Base-by-base conservation (phyloP, 108 stramenopile genomes). In the Chaetoceros tenuissimus region DNA sequence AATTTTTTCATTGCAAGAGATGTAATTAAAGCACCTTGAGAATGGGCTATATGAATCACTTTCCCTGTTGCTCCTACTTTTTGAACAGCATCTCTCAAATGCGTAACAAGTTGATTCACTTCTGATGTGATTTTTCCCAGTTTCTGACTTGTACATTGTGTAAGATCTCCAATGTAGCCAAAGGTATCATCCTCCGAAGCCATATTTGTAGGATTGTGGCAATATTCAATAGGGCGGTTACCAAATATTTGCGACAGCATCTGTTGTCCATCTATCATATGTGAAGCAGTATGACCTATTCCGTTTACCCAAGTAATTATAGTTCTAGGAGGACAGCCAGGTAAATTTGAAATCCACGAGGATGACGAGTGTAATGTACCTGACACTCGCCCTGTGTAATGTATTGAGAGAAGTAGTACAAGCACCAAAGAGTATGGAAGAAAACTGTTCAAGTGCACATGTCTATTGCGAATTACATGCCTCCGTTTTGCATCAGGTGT, bases 21-120 rank as follows among this genome's bases (percentile, higher is more conserved):
- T 19, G 92, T 94, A 7, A 94, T 79, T 10, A 94, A 69, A 13
- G 84, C 87, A 23, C 92, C 92, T 56, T 94, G 92, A 2, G 84
- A 86, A 68, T 94, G 92, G 7, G 87, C 87, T 57, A 94, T 85
- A 63, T 90, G 92, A 1, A 94, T 68, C 7, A 94, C 85, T 18
- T 62, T 67, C 0, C 88, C 92, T 7, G 59, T 62, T 51, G 76
- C 82, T 30, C 84, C 84, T 1, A 87, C 80, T 43, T 64, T 46
- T 1, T 57, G 59, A 28, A 87, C 46, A n/a, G 84, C 82, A 28
- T 59, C 69, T n/a, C 69, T 68, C 40, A 94, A 64, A 62, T 94
- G 88, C 29, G 67, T 70, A 2, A 80, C 82, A 8, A 92, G 67
- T 0, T 54, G 23, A 53, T 94, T 73, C 47, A 94, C 92, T 65